phyloP scores from a whole-genome alignment of 192 early-diverging fungal genomes.

The Entophlyctis helioformis region DNA sequence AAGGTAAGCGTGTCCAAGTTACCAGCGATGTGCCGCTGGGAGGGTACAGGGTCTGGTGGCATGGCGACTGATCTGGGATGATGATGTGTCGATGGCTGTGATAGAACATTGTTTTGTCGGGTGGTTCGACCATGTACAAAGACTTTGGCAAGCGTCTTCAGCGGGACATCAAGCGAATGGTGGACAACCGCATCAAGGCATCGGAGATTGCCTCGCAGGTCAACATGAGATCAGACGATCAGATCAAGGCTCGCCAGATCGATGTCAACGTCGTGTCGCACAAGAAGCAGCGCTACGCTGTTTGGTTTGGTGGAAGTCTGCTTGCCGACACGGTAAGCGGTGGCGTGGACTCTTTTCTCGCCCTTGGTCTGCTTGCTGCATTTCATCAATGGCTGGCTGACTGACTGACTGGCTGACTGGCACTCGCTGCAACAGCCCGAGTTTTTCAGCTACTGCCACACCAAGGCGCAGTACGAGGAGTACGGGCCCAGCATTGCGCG shows the following conservation, averaged over 20 bases:
- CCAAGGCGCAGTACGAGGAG: slow-evolving; percentile 97
- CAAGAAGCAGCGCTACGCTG: slow-evolving; percentile 98
- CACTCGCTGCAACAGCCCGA: slow-evolving; percentile 43
- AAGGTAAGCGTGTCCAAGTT: slow-evolving; percentile 60
- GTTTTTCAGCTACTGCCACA: slow-evolving; percentile 87
- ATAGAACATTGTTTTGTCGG: slow-evolving; percentile 96
- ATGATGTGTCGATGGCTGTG: background rate
- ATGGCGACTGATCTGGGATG: too few species aligned
- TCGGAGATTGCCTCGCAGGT: slow-evolving; percentile 15
- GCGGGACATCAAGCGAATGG: slow-evolving; percentile 88
- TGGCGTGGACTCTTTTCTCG: background rate
- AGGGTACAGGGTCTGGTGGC: too few species aligned
- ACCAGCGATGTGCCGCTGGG: too few species aligned
- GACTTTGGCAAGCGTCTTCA: slow-evolving; percentile 90
- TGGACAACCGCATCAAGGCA: slow-evolving; percentile 39
- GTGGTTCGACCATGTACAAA: slow-evolving; percentile 99
- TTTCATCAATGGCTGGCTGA: background rate
- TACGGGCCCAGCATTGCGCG: slow-evolving; percentile 88
- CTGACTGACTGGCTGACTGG: background rate
- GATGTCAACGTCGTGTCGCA: slow-evolving; percentile 97
- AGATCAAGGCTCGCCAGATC: slow-evolving; percentile 65
- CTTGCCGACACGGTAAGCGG: slow-evolving; percentile 73
- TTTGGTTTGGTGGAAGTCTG: slow-evolving; percentile 97
- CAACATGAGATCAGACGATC: slow-evolving; percentile 10
- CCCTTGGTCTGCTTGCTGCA: background rate